Conservation (phyloP, 2,329 filamentous ascomycete genomes). For the Phyllosticta capitalensis region DNA sequence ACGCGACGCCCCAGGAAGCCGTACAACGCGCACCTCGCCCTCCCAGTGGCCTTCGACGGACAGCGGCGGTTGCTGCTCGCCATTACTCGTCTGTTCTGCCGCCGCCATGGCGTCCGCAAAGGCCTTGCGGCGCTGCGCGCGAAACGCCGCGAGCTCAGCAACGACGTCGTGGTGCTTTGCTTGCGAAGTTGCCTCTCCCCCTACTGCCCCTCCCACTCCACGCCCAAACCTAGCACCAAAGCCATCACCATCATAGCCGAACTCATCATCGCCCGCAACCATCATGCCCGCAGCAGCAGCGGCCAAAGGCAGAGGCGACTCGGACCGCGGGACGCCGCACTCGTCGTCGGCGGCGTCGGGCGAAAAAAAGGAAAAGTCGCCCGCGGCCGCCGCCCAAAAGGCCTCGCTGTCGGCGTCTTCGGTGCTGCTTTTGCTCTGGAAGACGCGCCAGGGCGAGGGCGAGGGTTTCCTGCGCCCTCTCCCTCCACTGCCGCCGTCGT, state of each 20-base stretch:
- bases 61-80: slow-evolving; percentile 13
- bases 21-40: slow-evolving; percentile 49
- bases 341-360: slow-evolving; percentile 41
- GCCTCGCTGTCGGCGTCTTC: slow-evolving; percentile 51
- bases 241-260: slow-evolving; percentile 13
- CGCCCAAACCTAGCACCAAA: no score
- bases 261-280: slow-evolving; percentile 18
- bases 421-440: slow-evolving; percentile 44
- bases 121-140: slow-evolving; percentile 42
- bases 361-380: slow-evolving; percentile 52
- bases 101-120: slow-evolving; percentile 31
- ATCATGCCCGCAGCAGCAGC: slow-evolving; percentile 38
- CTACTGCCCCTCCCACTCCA: background rate
- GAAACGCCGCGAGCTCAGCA: slow-evolving; percentile 44
- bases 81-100: slow-evolving; percentile 17
- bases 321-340: slow-evolving; percentile 39
- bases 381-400: slow-evolving; percentile 48
- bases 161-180: slow-evolving; percentile 40
- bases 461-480: slow-evolving; percentile 21
- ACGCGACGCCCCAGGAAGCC: slow-evolving; percentile 31
- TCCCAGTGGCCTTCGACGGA: slow-evolving; percentile 49
- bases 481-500: slow-evolving; percentile 8
- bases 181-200: slow-evolving; percentile 12
- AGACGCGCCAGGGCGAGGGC: slow-evolving; percentile 35
- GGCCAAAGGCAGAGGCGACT: no score